Base-by-base conservation (phyloP, 192 early-diverging fungal species). In the Lobosporangium transversale region DNA sequence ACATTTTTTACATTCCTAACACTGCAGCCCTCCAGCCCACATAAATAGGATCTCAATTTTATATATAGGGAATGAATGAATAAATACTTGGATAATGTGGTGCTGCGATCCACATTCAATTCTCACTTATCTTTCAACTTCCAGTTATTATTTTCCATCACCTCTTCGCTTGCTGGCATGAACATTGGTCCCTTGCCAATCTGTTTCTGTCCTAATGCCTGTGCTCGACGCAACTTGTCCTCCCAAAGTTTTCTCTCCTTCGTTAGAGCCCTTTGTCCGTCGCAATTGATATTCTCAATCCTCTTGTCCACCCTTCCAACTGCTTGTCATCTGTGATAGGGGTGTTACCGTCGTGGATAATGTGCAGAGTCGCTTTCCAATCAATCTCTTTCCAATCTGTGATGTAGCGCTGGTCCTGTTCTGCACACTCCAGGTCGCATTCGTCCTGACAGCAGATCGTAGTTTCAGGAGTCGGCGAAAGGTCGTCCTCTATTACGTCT, bases 291-390 rank as follows among this genome's bases (percentile, higher is more conserved):
- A 10, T 37, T 23, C 10, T 43, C 23, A 1, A 43, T 24, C 17
- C 37, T 40, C 24, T 57, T 24, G 18, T 57, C 15, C 55, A 57
- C 2, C 23, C 21, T 23, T 20, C 35, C 20, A 12, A 3, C 37
- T 57, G 55, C 8, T 37, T 24, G 23, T 44, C 63, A 66, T 66
- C 18, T 49, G 32, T 10, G 42, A 29, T 9, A 36, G 61, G 61
- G 4, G 23, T 24, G 17, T 63, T 52, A 3, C 27, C 18, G 20
- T 63, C 40, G 50, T 63, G 61, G 2, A 63, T 23, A 26, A 63
- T 43, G 15, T 17, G 2, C 36, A 63, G 24, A 3, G 61, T 30
- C 9, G 50, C n/a, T 11, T 10, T 52, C 61, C 61, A 63, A 3
- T 63, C 61, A 8, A 63, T 29, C 10, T 10, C 21, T 17, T 21